Base-by-base conservation (phyloP, 805 yeast species). In the Hyphopichia homilentoma region DNA sequence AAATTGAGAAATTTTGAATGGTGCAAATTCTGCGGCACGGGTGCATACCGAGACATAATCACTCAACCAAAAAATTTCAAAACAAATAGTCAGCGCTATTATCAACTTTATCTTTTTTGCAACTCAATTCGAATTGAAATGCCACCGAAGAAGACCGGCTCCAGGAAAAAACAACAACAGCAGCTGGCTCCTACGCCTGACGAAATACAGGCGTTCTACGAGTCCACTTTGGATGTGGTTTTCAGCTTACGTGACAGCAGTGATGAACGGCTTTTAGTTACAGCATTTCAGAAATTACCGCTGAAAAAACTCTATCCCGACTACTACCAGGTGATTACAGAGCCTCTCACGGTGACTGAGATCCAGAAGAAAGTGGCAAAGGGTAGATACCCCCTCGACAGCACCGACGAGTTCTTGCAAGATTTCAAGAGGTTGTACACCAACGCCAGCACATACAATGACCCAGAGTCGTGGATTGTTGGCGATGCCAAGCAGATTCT, bases 401-500 rank as follows among this genome's bases (percentile, higher is more conserved):
- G 70, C 13, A 67, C 79, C 37, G 68, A 44, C 2, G 61, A 53
- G 32, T 59, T 63, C 35, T 29, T 60, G 27, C 56, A 31, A 9
- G 71, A 65, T 41, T 63, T 66, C 45, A 45, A 52, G 38, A 47
- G 54, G 30, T 44, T 66, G 35, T 42, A 55, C 19, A 65, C 59
- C 36, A 66, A 66, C 39, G 71, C 73, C 7, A 49, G 50, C 25
- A 49, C 49, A 23, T 66, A 63, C 47, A 66, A 66, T 43, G 68
- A 61, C 39, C 65, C 69, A 2, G 61, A 53, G 13, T 62, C 69
- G 6, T 63, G 77, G 50, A 81, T 87, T 32, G 90, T 84, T 1
- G 65, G 64, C 27, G 84, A 83, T 52, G 81, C 94, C 2, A 52
- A 57, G 11, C 66, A 63, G 35, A 72, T 86, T 29, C 65, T 65